Evolutionary conservation across 768 basidiomycete genomes (phyloP), one percentile per base, ranked within the genome.

Genomic region (Termitomyces sp.): DNA sequence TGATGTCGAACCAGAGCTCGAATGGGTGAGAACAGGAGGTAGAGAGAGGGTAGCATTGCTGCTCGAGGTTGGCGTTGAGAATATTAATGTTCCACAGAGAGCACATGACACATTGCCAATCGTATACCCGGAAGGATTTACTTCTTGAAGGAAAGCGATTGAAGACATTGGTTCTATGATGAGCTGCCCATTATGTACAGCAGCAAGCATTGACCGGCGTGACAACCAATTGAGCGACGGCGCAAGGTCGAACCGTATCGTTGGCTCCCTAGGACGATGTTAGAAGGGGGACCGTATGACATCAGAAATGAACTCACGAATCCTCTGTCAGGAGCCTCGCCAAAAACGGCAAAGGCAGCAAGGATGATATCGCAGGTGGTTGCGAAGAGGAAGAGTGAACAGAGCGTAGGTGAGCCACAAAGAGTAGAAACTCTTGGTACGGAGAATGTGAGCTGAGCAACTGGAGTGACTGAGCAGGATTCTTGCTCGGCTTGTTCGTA

Each of bases 211-310:
- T 4, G 87, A 86, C 32, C 94, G 86, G 30, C 95, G 83, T 16
- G 90, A 89, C n/a, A 98, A 79, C 91, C 93, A 98, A 67, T 92
- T 95, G 36, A 99, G 77, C 13, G 94, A 91, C 0, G 95, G 93
- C 0, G 97, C 95, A n/a, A 91, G 76, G 68, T 98, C 97, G 18
- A 99, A 81, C 9, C 97, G 87, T 33, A 97, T 77, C 0, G 95
- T 93, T 0, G 96, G 93, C 66, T 99, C 96, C 26, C 95, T 93
- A 70, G 4, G 59, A 30, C 43, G 36, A 30, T 57, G 18, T 68
- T 8, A 69, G 60, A 38, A 36, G 54, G 44, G 61, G 59, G 26
- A 23, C 16, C 2, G 38, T 63, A 57, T 69, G 56, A 61, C 50
- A 50, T 58, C 12, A 12, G 3, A 23, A 18, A 35, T 38, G 23